Evolutionary conservation across 306 rosid species (phyloP), one percentile per base, ranked within the genome.

Genomic region (Prunus mira): DNA sequence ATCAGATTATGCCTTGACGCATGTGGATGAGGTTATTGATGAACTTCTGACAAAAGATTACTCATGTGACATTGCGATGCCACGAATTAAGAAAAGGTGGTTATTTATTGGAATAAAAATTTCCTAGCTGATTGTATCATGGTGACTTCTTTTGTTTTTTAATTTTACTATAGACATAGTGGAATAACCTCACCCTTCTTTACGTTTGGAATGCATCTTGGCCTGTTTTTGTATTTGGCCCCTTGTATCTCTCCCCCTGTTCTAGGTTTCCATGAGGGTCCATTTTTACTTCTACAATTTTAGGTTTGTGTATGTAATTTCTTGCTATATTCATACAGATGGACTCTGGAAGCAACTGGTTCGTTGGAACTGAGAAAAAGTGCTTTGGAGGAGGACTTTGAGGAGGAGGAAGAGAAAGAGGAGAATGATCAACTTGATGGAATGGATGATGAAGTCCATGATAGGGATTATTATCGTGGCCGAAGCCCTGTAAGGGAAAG

Each of bases 371-470:
- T 83, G 51, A 88, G 99, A 72, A 88, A 88, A 75, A 96, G 99
- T 78, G 99, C 97, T 20, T 86, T 96, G 80, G 99, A 96, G 76
- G 99, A 92, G 54, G 99, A 96, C 84, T 96, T 92, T 82, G 99
- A 96, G 87, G 99, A 96, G 85, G 99, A 95, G 79, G 98, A 95
- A 80, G 99, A 95, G 81, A 96, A 91, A 78, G 99, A 92, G 80
- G 99, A 96, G 67, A 87, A 82, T 60, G 97, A 89, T 32, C 91
- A 90, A 56, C 91, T 90, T 80, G 90, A 89, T 46, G 89, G 79
- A 67, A 19, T 86, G 18, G 96, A 90, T 73, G 97, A 90, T 78
- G 96, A 81, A 54, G 78, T 71, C 65, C 85, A 87, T 52, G 99
- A 89, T 55, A 91, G 93, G 91, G 94, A 91, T 64, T 84, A 92